Percentiles rank a stretch among this genome's conserved stretches.
These are phyloP conservation scores for Yarrowia galli DNA, from an alignment of 1,139 yeast species.

Conservation along the genomic window DNA sequence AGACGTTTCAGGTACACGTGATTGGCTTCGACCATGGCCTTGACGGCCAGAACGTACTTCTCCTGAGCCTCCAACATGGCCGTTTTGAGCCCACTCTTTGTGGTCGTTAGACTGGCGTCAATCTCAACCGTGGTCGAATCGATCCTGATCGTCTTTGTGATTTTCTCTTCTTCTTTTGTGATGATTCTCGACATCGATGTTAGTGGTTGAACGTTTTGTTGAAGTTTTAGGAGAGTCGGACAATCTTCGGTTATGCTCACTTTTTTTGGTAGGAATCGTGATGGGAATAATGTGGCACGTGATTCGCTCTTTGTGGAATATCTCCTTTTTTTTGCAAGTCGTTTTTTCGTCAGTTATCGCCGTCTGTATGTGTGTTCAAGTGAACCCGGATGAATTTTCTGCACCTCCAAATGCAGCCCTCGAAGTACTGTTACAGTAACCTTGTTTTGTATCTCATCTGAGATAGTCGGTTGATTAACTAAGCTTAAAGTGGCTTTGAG, in stretches of 20 bases:
- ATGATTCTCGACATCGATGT: conserved; percentile 23
- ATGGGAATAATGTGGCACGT: background rate
- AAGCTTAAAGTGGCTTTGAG: background rate
- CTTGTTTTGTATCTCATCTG: background rate
- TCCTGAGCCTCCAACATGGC: conserved; percentile 17
- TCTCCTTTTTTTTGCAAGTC: background rate
- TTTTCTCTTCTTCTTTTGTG: background rate
- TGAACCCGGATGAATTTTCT: conserved; percentile 14
- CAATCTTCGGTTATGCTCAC: background rate
- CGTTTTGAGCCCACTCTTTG: background rate
- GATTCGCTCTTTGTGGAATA: background rate
- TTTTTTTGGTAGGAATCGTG: conserved; percentile 1
- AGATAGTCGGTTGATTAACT: conserved; percentile 6
- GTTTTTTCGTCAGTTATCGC: background rate
- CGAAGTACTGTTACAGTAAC: background rate
- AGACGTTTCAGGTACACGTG: background rate
- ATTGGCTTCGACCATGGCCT: conserved; percentile 15
- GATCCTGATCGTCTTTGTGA: conserved; percentile 6
- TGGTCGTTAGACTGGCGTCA: too few species aligned
- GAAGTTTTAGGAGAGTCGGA: too few species aligned
- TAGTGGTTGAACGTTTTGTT: background rate
- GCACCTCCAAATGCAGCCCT: background rate
- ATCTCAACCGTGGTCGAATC: background rate
- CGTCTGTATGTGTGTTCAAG: conserved; percentile 14
- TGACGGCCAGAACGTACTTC: conserved; percentile 5